Conservation (phyloP, 129 eudicot genomes). For the Ambrosia trifida region DNA sequence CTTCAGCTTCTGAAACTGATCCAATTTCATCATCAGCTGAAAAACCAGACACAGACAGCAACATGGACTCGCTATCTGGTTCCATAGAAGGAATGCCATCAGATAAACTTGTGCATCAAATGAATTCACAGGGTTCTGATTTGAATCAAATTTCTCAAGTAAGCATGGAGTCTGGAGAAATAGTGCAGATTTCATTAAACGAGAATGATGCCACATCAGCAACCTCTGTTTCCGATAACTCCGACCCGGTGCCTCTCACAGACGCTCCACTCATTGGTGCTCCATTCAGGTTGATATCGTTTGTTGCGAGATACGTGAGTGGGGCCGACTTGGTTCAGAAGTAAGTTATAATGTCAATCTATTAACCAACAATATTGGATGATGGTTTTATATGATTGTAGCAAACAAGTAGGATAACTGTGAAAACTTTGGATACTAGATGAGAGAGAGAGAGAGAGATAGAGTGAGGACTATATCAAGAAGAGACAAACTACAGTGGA, state of each 20-base stretch:
- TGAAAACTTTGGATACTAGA: constrained; percentile 16
- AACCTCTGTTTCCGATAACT: constrained; percentile 24
- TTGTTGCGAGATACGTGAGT: constrained; percentile 85
- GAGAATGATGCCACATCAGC: constrained; percentile 47
- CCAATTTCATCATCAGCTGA: constrained; percentile 25
- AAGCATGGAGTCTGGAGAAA: constrained; percentile 58
- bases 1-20: constrained; percentile 24
- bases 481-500: constrained; percentile 16
- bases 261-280: constrained; percentile 95
- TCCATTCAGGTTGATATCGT: constrained; percentile 86
- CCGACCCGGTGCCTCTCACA: constrained; percentile 48
- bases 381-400: constrained; percentile 25
- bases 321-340: constrained; percentile 91
- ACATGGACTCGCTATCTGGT: constrained; percentile 28
- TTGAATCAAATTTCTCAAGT: constrained; percentile 40
- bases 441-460: constrained; percentile 27
- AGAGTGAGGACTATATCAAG: constrained; percentile 13
- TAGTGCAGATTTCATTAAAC: constrained; percentile 76
- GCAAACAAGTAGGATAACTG: constrained; percentile 24
- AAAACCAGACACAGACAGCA: constrained; percentile 17
- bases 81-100: constrained; percentile 31
- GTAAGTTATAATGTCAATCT: constrained; percentile 2
- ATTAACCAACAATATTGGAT: constrained; percentile 19
- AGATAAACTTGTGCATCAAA: constrained; percentile 23
- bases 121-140: constrained; percentile 22